Evolutionary conservation across 164 flowering plant genomes (phyloP).

Genomic region (Buxus sempervirens): DNA sequence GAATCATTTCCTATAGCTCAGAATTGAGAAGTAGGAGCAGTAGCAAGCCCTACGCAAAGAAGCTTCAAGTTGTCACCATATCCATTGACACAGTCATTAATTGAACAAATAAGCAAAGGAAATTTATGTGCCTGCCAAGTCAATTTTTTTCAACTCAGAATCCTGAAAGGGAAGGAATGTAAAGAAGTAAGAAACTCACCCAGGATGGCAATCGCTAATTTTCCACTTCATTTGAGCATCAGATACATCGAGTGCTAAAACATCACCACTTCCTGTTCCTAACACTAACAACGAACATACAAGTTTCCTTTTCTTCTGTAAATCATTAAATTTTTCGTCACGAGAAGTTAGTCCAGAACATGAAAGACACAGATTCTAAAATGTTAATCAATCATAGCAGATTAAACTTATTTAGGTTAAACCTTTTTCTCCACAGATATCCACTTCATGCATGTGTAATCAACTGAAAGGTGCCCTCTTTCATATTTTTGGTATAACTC

Average conservation of each 20-base stretch:
- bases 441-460: constrained; percentile 94
- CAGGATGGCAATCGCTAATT: constrained; percentile 82
- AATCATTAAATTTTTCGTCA: constrained; percentile 1
- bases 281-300: constrained; percentile 51
- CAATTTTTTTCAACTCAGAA: neutral
- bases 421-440: constrained; percentile 65
- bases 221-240: constrained; percentile 85
- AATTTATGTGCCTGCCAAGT: neutral
- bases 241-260: constrained; percentile 80
- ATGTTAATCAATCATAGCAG: neutral
- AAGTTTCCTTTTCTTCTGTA: constrained; percentile 69
- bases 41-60: neutral
- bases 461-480: constrained; percentile 84
- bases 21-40: neutral
- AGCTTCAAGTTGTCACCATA: neutral
- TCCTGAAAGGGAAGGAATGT: neutral
- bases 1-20: neutral
- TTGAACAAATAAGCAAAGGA: neutral
- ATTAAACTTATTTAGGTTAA: neutral
- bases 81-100: neutral
- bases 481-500: constrained; percentile 36
- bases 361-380: neutral
- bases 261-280: constrained; percentile 93
- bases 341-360: neutral
- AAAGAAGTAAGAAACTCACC: constrained; percentile 43